Conservation (phyloP, 2,329 filamentous ascomycete genomes). For the Purpureocillium takamizusanense region DNA sequence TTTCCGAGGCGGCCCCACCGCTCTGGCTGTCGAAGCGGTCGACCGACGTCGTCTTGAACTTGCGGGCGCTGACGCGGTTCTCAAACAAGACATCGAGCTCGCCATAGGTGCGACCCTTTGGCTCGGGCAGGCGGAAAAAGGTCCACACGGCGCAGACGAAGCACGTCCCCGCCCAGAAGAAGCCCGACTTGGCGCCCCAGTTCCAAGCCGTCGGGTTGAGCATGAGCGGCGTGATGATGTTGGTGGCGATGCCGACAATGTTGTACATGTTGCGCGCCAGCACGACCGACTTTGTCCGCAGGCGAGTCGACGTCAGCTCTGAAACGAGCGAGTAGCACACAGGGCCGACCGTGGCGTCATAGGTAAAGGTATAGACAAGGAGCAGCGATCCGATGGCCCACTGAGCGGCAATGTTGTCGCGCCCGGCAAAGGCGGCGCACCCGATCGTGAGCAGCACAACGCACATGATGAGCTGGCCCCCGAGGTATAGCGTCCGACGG, state of each 20-base stretch:
- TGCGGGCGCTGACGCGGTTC: conserved; percentile 28
- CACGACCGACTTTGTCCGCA: conserved; percentile 36
- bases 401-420: conserved; percentile 34
- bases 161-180: conserved; percentile 36
- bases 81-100: conserved; percentile 50
- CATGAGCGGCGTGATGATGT: conserved; percentile 36
- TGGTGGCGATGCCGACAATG: conserved; percentile 35
- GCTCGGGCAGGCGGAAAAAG: conserved; percentile 44
- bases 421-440: conserved; percentile 44
- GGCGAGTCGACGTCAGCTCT: conserved; percentile 34
- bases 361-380: conserved; percentile 33
- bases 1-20: conserved; percentile 1
- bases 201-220: conserved; percentile 36
- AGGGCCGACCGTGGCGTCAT: conserved; percentile 27
- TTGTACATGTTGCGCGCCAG: conserved; percentile 39
- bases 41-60: conserved; percentile 25
- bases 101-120: conserved; percentile 41
- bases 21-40: conserved; percentile 14
- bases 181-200: conserved; percentile 37
- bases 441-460: conserved; percentile 32
- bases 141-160: conserved; percentile 38
- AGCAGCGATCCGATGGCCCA: conserved; percentile 38
- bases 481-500: conserved; percentile 34
- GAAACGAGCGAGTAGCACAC: conserved; percentile 81
- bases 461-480: conserved; percentile 39